Evolutionary conservation across 768 basidiomycete genomes (phyloP).

Genomic region (Auricularia auricula-judae): DNA sequence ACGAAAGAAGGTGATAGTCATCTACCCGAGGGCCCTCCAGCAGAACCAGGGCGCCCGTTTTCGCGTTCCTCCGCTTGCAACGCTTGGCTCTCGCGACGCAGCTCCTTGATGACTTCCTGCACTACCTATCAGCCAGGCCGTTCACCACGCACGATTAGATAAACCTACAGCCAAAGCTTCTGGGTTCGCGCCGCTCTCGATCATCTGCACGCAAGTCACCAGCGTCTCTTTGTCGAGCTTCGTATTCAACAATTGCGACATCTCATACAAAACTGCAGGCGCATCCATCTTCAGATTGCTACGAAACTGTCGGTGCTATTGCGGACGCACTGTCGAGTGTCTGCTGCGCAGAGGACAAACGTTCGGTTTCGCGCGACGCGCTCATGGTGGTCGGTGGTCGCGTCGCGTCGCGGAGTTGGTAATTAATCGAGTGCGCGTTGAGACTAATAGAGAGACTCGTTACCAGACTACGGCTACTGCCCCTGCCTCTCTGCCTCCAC

Average conservation of each 20-base stretch:
- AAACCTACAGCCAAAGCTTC: conserved; percentile 76
- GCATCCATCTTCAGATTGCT: not conserved
- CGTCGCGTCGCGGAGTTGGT: no score
- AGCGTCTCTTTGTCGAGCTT: conserved; percentile 83
- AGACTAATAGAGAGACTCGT: no score
- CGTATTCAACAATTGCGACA: conserved; percentile 81
- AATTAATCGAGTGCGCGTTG: no score
- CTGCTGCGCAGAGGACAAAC: conserved; percentile 17
- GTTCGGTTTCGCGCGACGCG: not conserved
- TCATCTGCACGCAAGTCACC: conserved; percentile 86
- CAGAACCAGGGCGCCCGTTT: not conserved
- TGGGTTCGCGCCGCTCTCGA: conserved; percentile 86
- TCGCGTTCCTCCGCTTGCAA: conserved; percentile 18
- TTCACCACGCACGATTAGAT: conserved; percentile 9
- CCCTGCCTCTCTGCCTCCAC: no score
- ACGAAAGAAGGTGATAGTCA: no score
- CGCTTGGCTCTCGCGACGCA: conserved; percentile 55
- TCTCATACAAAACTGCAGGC: conserved; percentile 63
- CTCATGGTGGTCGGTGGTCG: not conserved
- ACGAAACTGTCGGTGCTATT: not conserved
- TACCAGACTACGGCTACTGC: no score
- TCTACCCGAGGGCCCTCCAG: not conserved
- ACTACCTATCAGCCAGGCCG: not conserved
- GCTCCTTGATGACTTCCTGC: conserved; percentile 77
- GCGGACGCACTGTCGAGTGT: conserved; percentile 24